A percentile compares a stretch with the other conserved stretches of the same genome.
Evolutionary conservation across 2,329 filamentous ascomycete genomes (phyloP).

Genomic region (Thielaviopsis cerberus): DNA sequence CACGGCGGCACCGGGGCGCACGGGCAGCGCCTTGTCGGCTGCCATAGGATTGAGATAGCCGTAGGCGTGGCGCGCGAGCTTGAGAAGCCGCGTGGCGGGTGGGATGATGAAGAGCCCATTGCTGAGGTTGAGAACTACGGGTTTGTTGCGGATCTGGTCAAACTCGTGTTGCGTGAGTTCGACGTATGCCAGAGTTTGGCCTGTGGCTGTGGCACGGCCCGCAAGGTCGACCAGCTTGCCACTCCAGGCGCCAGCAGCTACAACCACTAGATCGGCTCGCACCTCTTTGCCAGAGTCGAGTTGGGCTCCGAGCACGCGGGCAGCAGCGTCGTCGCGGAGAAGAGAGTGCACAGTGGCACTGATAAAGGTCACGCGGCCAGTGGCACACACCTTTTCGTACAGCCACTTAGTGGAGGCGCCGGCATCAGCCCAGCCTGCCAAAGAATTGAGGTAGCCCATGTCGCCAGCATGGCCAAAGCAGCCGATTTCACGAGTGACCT

Average conservation of each 20-base stretch:
- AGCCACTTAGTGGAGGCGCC: constrained; percentile 50
- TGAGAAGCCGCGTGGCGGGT: constrained; percentile 41
- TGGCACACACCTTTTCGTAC: constrained; percentile 32
- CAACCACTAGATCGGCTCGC: constrained; percentile 52
- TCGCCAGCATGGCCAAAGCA: constrained; percentile 36
- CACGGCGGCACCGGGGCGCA: no score
- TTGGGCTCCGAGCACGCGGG: constrained; percentile 30
- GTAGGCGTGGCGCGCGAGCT: constrained; percentile 50
- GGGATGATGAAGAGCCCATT: constrained; percentile 60
- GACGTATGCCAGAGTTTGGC: constrained; percentile 64
- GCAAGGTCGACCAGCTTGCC: constrained; percentile 57
- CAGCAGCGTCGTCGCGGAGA: constrained; percentile 21
- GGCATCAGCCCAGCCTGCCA: constrained; percentile 67
- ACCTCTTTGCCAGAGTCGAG: constrained; percentile 31
- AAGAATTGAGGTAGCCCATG: constrained; percentile 55
- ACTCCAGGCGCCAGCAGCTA: constrained; percentile 81
- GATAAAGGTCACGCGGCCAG: constrained; percentile 37
- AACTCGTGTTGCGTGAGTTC: constrained; percentile 56
- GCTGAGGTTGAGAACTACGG: constrained; percentile 54
- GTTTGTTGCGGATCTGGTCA: constrained; percentile 40
- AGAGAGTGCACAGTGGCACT: constrained; percentile 30
- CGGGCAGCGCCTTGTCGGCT: constrained; percentile 20
- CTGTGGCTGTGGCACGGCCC: constrained; percentile 61
- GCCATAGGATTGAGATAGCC: constrained; percentile 41
- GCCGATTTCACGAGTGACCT: constrained; percentile 27